Percentiles rank a stretch among this genome's conserved stretches.
phyloP scores from a whole-genome alignment of 139 green algal genomes.

The Closterium sp. region DNA sequence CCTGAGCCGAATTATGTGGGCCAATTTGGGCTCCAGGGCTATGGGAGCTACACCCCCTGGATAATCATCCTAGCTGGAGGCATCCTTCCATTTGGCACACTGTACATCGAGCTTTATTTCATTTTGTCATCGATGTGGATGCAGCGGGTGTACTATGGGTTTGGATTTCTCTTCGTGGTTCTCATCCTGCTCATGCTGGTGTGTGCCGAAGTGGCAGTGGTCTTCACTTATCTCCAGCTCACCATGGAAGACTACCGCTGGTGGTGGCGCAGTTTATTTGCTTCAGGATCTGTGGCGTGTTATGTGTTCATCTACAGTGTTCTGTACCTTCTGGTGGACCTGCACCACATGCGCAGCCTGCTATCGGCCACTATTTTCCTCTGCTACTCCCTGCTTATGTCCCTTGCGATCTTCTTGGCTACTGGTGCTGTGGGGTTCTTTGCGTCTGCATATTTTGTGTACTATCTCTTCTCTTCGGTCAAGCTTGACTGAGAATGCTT shows the following conservation, averaged over 20 bases:
- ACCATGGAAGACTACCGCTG: conserved; percentile 53
- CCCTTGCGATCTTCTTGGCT: conserved; percentile 39
- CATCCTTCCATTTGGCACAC: conserved; percentile 90
- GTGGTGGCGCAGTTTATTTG: conserved; percentile 51
- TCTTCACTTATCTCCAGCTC: conserved; percentile 49
- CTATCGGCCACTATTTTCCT: conserved; percentile 33
- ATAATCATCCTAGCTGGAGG: conserved; percentile 79
- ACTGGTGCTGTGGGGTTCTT: conserved; percentile 52
- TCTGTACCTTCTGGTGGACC: conserved; percentile 43
- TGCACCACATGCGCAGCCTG: conserved; percentile 18
- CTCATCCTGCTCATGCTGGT: conserved; percentile 51
- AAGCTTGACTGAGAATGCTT: conserved; percentile 46
- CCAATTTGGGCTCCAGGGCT: background rate
- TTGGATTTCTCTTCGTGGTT: conserved; percentile 86
- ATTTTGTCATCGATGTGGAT: conserved; percentile 89
- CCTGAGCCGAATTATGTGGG: conserved; percentile 69
- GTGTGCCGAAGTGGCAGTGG: conserved; percentile 42
- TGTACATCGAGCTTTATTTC: conserved; percentile 97
- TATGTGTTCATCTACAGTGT: conserved; percentile 46
- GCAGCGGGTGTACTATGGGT: conserved; percentile 86
- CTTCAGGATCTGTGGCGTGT: conserved; percentile 24
- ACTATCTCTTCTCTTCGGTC: conserved; percentile 51
- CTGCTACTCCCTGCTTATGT: conserved; percentile 49
- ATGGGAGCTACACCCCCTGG: conserved; percentile 62
- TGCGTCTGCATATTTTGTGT: conserved; percentile 37